phyloP scores from a whole-genome alignment of 1,284 basidiomycete species.

The Testicularia cyperi region DNA sequence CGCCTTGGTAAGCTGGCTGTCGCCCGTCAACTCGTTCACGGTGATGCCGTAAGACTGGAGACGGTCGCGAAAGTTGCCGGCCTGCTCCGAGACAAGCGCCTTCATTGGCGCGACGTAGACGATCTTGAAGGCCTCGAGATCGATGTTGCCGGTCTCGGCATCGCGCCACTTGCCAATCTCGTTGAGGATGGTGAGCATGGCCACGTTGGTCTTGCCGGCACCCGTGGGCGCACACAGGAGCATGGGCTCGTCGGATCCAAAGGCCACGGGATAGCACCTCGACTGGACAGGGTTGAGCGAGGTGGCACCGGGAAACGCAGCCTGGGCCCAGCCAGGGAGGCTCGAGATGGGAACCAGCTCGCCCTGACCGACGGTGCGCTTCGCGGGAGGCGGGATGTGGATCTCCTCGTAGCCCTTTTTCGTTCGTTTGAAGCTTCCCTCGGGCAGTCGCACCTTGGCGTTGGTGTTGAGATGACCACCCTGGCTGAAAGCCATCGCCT shows the following conservation, averaged over 20 bases:
- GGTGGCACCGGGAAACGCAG: constrained; percentile 65
- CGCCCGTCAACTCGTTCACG: constrained; percentile 94
- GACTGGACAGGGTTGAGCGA: constrained; percentile 81
- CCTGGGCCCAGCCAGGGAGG: constrained; percentile 78
- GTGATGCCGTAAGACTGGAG: constrained; percentile 79
- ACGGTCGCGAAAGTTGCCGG: constrained; percentile 66
- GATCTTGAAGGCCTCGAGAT: constrained; percentile 90
- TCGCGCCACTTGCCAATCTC: constrained; percentile 63
- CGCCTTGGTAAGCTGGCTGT: constrained; percentile 96
- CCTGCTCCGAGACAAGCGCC: constrained; percentile 59
- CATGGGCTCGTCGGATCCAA: constrained; percentile 86
- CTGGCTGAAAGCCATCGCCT: constrained; percentile 91
- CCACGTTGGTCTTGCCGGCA: constrained; percentile 99
- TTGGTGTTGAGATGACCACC: constrained; percentile 97
- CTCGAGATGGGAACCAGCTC: constrained; percentile 75
- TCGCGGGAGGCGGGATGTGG: constrained; percentile 90
- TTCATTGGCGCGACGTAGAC: constrained; percentile 98
- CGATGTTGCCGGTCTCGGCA: constrained; percentile 78
- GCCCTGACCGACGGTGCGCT: constrained; percentile 66
- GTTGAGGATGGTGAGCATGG: constrained; percentile 70
- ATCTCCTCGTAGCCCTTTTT: constrained; percentile 98
- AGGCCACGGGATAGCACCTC: constrained; percentile 76
- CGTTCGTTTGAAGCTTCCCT: constrained; percentile 94
- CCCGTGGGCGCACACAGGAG: constrained; percentile 97
- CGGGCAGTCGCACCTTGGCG: constrained; percentile 95